A percentile compares a stretch with the other conserved stretches of the same genome.
phyloP scores from a whole-genome alignment of 2,329 filamentous ascomycete species.

The Ilyonectria destructans region DNA sequence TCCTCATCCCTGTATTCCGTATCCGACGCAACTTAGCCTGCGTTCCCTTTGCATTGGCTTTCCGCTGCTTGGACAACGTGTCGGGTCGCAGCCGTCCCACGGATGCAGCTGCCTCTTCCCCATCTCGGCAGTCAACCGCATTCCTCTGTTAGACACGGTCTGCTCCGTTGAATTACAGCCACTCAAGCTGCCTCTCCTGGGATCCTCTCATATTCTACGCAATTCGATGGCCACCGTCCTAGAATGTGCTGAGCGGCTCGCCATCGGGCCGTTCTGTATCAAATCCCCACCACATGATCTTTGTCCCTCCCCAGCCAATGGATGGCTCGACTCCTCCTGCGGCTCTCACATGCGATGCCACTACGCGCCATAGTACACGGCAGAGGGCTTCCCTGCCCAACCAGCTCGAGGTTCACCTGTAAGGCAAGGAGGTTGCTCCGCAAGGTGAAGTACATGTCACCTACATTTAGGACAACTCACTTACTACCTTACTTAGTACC shows the following conservation, averaged over 20 bases:
- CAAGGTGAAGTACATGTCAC: not conserved
- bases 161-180: constrained; percentile 19
- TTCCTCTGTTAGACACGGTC: constrained; percentile 23
- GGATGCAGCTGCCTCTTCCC: constrained; percentile 23
- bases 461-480: not conserved
- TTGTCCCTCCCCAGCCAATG: constrained; percentile 16
- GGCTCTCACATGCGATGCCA: constrained; percentile 30
- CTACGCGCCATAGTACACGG: constrained; percentile 7
- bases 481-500: not conserved
- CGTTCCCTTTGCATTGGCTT: constrained; percentile 19
- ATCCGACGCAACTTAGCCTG: constrained; percentile 11
- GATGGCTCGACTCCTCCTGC: constrained; percentile 14
- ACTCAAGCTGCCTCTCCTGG: constrained; percentile 17
- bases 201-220: constrained; percentile 13
- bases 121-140: constrained; percentile 27
- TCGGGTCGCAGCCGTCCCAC: constrained; percentile 26
- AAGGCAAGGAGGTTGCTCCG: not conserved
- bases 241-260: constrained; percentile 36
- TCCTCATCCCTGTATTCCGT: constrained; percentile 23
- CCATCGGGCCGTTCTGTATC: constrained; percentile 41
- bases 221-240: constrained; percentile 16
- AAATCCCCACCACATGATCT: constrained; percentile 23
- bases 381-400: not conserved
- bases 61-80: constrained; percentile 25
- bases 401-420: not conserved